These are phyloP conservation scores for Cairneyella variabilis DNA, from an alignment of 495 filamentous ascomycete genomes.

Conservation along the genomic window DNA sequence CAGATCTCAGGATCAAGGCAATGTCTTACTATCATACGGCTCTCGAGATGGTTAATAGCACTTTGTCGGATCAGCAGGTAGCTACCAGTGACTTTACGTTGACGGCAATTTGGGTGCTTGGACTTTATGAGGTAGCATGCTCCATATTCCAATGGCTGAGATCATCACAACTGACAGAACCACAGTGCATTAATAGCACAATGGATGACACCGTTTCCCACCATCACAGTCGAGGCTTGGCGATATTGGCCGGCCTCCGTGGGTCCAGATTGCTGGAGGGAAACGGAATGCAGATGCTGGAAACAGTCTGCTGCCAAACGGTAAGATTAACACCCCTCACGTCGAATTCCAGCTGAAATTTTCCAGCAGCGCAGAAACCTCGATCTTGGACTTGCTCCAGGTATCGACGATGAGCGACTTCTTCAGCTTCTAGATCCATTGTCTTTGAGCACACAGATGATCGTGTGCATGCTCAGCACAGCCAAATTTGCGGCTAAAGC, in stretches of 20 bases:
- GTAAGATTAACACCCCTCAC: background rate
- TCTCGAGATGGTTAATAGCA: background rate
- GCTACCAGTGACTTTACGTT: slow-evolving; percentile 2
- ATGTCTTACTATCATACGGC: background rate
- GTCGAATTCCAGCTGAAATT: background rate
- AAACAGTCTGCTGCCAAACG: slow-evolving; percentile 11
- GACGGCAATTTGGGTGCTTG: slow-evolving; percentile 1
- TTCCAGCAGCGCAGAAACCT: background rate
- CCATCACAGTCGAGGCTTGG: background rate
- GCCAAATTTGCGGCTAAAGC: background rate
- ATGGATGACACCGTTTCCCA: background rate
- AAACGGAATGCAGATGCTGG: background rate
- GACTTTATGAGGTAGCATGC: slow-evolving; percentile 5
- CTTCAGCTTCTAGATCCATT: background rate
- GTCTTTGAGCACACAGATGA: background rate
- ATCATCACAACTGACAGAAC: background rate
- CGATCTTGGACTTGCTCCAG: background rate
- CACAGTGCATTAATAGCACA: background rate
- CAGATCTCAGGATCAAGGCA: background rate
- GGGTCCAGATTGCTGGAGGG: background rate
- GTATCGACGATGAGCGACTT: background rate
- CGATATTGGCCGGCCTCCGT: background rate
- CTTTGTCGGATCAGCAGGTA: background rate
- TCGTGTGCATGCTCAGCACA: background rate
- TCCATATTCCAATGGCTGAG: background rate